Evolutionary conservation across 2,329 filamentous ascomycete genomes (phyloP).

Genomic region (Diatrype stigma): DNA sequence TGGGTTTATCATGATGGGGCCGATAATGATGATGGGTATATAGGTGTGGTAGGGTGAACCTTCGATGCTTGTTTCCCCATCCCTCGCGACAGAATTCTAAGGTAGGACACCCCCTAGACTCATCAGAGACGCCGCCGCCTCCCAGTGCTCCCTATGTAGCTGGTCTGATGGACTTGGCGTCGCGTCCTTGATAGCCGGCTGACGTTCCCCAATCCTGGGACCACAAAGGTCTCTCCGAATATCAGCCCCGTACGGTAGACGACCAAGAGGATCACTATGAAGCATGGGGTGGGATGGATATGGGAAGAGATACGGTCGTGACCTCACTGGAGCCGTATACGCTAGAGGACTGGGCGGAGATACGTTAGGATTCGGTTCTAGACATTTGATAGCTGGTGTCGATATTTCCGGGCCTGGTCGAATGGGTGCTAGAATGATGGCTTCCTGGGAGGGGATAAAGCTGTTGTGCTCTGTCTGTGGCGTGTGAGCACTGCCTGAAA

Average conservation of each 20-base stretch:
- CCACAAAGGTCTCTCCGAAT: constrained; percentile 4
- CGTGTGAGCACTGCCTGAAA: no score
- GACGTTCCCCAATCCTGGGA: constrained; percentile 5
- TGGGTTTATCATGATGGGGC: no score
- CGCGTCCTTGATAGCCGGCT: constrained; percentile 15
- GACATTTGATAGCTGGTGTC: constrained; percentile 17
- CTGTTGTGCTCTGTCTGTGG: no score
- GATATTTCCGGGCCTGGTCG: constrained; percentile 18
- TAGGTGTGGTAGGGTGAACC: no score
- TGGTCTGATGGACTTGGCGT: constrained; percentile 29
- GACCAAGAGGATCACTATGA: constrained; percentile 22
- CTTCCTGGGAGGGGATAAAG: constrained; percentile 4
- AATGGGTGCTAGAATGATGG: constrained; percentile 20
- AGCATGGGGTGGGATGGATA: constrained; percentile 22
- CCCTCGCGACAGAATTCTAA: not conserved
- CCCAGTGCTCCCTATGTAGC: constrained; percentile 19
- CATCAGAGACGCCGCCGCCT: constrained; percentile 19
- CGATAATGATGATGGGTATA: no score
- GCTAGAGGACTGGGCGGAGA: constrained; percentile 25
- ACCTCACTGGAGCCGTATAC: constrained; percentile 11
- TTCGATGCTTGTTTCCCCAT: no score
- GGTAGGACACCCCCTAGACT: not conserved
- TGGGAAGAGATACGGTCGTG: constrained; percentile 12
- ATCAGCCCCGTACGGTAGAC: constrained; percentile 17
- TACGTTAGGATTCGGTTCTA: constrained; percentile 23